Base-by-base conservation (phyloP, 768 basidiomycete genomes). In the Boletus rubescentipes region DNA sequence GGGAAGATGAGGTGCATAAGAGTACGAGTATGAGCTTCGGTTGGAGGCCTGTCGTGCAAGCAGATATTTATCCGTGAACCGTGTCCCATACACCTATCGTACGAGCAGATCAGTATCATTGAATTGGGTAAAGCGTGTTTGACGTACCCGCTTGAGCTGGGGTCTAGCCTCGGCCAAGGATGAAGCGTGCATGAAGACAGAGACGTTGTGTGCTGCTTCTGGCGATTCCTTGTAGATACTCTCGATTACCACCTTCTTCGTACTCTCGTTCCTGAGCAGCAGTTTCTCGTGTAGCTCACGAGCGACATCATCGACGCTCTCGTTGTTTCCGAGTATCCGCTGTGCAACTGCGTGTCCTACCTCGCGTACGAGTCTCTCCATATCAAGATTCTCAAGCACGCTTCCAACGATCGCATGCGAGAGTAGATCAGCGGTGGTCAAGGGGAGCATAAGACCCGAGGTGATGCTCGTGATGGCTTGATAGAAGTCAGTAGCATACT, bases 51-150 rank as follows among this genome's bases (percentile, higher is more conserved):
- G 80, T 44, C 89, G 81, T 31, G 87, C 84, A 61, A 86, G 82
- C 26, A 95, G 81, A 70, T 98, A 98, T 70, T 96, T 95, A 61
- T 98, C 95, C 18, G 96, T 98, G 76, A 98, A 96, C 4, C 96
- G 89, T 38, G 93, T 91, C n/a, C 92, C 93, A 45, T 87, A 85
- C 43, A 97, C 90, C 94, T 97, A 67, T 26, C 5, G 37, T 55
- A 47, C 51, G 32, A 54, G 29, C 3, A 12, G 21, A 37, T 61
- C 32, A 56, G 60, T 29, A 53, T 16, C 37, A 43, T 40, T 59
- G 11, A 16, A 18, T 39, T 4, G 9, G 5, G 9, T 4, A 35
- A n/a, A 46, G 23, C 20, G 40, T 18, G 14, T 2, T 41, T 29
- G 38, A 69, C 79, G 55, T 66, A 93, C 95, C 75, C 87, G 85